A percentile compares a stretch with the other conserved stretches of the same genome.
Conservation (phyloP, 441 rosid species). For the Viola pubescens region DNA sequence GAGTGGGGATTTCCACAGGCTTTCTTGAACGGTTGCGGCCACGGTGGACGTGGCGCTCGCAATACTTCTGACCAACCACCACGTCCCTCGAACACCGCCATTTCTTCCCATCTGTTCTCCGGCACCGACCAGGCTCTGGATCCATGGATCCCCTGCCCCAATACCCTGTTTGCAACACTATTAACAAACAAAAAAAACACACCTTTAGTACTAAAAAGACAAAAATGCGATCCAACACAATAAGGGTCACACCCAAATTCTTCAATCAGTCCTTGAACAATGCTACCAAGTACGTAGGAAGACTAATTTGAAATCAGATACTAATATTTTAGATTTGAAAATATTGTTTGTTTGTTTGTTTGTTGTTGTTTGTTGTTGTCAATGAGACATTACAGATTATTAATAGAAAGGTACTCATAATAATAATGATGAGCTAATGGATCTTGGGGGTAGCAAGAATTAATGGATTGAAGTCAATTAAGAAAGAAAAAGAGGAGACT, state of each 20-base stretch:
- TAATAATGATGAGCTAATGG: no score
- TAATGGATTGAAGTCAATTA: background rate
- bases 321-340: no score
- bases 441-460: background rate
- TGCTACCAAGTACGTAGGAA: no score
- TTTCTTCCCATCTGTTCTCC: conserved; percentile 96
- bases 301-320: no score
- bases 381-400: background rate
- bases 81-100: conserved; percentile 98
- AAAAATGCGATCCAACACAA: no score
- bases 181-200: background rate
- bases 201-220: conserved; percentile 5
- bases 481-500: background rate
- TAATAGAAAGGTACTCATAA: no score
- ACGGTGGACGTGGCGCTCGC: conserved; percentile 97
- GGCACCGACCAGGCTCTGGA: conserved; percentile 94
- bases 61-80: conserved; percentile 81
- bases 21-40: conserved; percentile 99
- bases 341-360: no score
- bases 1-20: conserved; percentile 92
- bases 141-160: conserved; percentile 83
- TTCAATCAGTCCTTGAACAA: no score
- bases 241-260: no score
- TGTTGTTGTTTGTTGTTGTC: no score
- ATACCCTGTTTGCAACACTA: conserved; percentile 56